Percentiles rank a stretch among this genome's conserved stretches.
These are phyloP conservation scores for Polychytrium aggregatum DNA, from an alignment of 192 early-diverging fungal genomes.

Conservation along the genomic window DNA sequence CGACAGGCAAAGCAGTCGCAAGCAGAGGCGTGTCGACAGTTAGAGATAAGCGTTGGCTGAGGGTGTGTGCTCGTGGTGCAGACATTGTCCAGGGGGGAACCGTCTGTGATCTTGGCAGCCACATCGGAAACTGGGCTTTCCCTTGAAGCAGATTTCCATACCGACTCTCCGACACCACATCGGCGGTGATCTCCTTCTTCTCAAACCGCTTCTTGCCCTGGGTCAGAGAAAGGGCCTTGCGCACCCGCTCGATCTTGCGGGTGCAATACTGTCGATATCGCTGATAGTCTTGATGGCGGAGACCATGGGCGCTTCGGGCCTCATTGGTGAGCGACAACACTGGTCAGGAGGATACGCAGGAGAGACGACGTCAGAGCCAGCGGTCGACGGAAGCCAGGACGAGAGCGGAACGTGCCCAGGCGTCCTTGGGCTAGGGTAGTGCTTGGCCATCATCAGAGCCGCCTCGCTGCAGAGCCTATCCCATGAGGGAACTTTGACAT, in stretches of 20 bases:
- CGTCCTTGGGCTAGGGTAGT: too few species aligned
- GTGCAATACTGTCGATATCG: constrained; percentile 67
- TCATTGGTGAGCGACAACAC: constrained; percentile 33
- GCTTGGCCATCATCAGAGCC: too few species aligned
- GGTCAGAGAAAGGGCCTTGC: constrained; percentile 35
- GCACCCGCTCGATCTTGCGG: constrained; percentile 46
- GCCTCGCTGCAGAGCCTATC: too few species aligned
- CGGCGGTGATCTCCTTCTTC: constrained; percentile 36
- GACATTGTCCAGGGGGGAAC: not conserved
- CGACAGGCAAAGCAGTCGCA: too few species aligned
- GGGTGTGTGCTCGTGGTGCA: not conserved
- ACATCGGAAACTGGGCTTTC: too few species aligned
- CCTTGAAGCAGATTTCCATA: not conserved
- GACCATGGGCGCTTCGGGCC: constrained; percentile 61
- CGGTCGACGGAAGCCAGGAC: too few species aligned
- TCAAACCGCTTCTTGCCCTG: constrained; percentile 40
- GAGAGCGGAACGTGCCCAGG: too few species aligned
- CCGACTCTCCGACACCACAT: constrained; percentile 35
- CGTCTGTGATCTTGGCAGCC: not conserved
- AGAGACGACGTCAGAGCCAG: too few species aligned
- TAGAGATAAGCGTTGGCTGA: not conserved
- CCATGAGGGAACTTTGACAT: too few species aligned
- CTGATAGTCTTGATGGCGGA: constrained; percentile 70
- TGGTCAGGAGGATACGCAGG: too few species aligned
- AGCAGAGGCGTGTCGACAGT: too few species aligned